phyloP scores from a whole-genome alignment of 306 rosid species.

The Sesbania bispinosa region DNA sequence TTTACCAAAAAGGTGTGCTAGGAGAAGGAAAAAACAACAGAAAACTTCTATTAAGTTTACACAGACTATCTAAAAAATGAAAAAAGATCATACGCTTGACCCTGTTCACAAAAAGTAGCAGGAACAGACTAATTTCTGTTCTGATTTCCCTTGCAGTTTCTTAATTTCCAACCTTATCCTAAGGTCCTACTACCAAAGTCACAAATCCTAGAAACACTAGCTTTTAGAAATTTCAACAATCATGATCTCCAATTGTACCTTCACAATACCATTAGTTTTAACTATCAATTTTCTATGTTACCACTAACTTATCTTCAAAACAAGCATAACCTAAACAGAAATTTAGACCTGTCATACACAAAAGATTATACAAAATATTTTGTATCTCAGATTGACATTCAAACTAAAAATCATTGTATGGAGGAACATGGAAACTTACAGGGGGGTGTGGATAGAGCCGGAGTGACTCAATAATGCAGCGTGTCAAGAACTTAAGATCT shows the following conservation, averaged over 20 bases:
- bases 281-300: background rate
- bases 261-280: background rate
- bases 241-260: background rate
- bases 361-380: background rate
- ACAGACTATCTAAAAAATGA: background rate
- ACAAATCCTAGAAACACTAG: background rate
- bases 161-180: background rate
- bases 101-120: background rate
- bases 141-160: background rate
- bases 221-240: constrained; percentile 1
- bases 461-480: constrained; percentile 79
- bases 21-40: background rate
- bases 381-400: background rate
- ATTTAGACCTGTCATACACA: background rate
- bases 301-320: constrained; percentile 10
- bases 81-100: background rate
- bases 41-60: background rate
- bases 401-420: background rate
- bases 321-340: background rate
- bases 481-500: constrained; percentile 75
- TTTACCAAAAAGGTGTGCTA: background rate
- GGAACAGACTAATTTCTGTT: background rate
- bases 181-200: background rate
- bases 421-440: constrained; percentile 43
- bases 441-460: constrained; percentile 97